Evolutionary conservation across 1,139 yeast species (phyloP), one percentile per base, ranked within the genome.

Genomic region (Geotrichum restrictum): DNA sequence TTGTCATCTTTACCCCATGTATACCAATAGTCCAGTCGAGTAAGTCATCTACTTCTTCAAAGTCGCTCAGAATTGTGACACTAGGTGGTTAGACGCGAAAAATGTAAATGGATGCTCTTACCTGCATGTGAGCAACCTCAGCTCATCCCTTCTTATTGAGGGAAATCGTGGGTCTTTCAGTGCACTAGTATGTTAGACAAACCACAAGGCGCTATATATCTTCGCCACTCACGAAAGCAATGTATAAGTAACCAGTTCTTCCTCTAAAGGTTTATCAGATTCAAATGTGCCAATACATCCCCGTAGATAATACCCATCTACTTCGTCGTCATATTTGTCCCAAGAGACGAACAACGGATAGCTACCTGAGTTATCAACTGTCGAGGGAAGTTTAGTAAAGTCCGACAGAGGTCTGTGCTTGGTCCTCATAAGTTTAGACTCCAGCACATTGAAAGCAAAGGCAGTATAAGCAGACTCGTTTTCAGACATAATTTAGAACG

Each of bases 271-370:
- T 48, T 70, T 53, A 14, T 70, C 67, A 1, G 72, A 63, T 14
- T 70, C 68, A 65, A 93, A 91, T 0, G 96, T 91, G 0, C 98
- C 98, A 53, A 93, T 93, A 64, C 98, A 93, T 0, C 98, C 98
- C 50, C 98, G 74, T 48, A 93, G 72, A n/a, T 74, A 69, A 49
- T 75, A 69, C 16, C 74, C 71, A 52, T 75, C 69, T 0, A 63
- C 64, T 13, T 59, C 56, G 14, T 57, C 60, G 7, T 60, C 68
- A 46, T 71, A 61, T 45, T 77, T 79, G 64, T 84, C 82, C 96
- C 96, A 93, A 0, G 98, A 91, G 33, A 93, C 84, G 69, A 93
- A 93, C 36, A 93, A 69, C 0, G 97, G 95, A 45, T 48, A 58
- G 32, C 48, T 47, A 7, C 14, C 33, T 37, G n/a, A 14, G 51